phyloP scores from a whole-genome alignment of 768 basidiomycete species.

The Boletales sp. region DNA sequence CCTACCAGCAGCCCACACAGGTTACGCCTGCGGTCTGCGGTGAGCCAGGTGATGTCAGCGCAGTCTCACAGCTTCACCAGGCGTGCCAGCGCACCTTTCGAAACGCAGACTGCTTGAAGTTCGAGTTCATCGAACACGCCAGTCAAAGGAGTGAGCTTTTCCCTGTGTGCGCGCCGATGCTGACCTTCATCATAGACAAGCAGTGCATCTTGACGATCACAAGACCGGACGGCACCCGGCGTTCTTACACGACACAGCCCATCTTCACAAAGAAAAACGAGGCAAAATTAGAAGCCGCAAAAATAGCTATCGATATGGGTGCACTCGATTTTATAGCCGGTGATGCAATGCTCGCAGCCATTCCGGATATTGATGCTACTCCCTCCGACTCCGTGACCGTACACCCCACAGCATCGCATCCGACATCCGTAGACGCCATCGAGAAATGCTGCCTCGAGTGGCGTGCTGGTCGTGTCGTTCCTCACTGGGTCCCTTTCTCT shows the following conservation, averaged over 20 bases:
- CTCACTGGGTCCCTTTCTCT: slow-evolving; percentile 50
- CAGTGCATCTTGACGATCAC: slow-evolving; percentile 61
- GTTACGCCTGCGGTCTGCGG: background rate
- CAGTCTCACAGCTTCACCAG: slow-evolving; percentile 38
- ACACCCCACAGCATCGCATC: background rate
- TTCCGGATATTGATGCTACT: too few relatives aligned
- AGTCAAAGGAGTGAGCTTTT: slow-evolving; percentile 33
- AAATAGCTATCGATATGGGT: slow-evolving; percentile 54
- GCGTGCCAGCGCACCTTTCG: slow-evolving; percentile 42
- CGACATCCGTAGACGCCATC: slow-evolving; percentile 37
- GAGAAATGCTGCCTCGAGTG: slow-evolving; percentile 53
- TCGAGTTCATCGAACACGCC: slow-evolving; percentile 44
- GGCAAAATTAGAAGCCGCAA: slow-evolving; percentile 51
- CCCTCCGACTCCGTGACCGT: background rate
- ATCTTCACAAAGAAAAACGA: slow-evolving; percentile 44
- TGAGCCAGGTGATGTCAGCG: slow-evolving; percentile 12
- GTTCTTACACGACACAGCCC: slow-evolving; percentile 53
- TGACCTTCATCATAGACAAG: slow-evolving; percentile 38
- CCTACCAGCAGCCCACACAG: slow-evolving; percentile 1
- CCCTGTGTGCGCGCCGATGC: background rate
- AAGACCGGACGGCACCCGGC: slow-evolving; percentile 46
- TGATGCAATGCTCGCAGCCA: background rate
- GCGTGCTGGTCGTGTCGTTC: slow-evolving; percentile 48
- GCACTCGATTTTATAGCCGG: slow-evolving; percentile 47
- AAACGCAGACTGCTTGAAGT: slow-evolving; percentile 39